A percentile compares a stretch with the other conserved stretches of the same genome.
These are phyloP conservation scores for Claviceps spartinae DNA, from an alignment of 2,329 filamentous ascomycete genomes.

Conservation along the genomic window DNA sequence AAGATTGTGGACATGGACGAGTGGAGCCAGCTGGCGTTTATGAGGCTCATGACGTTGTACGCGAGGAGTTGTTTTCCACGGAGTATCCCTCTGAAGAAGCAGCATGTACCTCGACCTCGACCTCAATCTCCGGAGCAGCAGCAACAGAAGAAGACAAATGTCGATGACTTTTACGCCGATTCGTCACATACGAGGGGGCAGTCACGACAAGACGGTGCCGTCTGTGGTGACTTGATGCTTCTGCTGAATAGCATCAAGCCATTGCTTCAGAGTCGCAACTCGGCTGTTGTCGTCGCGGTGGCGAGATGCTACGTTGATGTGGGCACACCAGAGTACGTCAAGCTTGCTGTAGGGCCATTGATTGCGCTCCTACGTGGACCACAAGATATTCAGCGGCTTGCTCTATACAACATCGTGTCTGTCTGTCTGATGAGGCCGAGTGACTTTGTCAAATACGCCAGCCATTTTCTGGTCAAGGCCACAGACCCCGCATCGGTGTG, in stretches of 20 bases:
- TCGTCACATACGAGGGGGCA: slow-evolving; percentile 23
- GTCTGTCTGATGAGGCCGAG: slow-evolving; percentile 65
- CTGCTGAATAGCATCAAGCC: slow-evolving; percentile 68
- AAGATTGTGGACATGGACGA: slow-evolving; percentile 99
- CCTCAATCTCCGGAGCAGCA: slow-evolving; percentile 6
- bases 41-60: slow-evolving; percentile 74
- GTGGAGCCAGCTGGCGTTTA: slow-evolving; percentile 80
- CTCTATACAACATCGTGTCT: slow-evolving; percentile 89
- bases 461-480: slow-evolving; percentile 76
- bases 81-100: slow-evolving; percentile 40
- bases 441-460: slow-evolving; percentile 76
- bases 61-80: slow-evolving; percentile 76
- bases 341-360: slow-evolving; percentile 65
- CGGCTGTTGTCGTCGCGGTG: slow-evolving; percentile 81
- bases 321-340: slow-evolving; percentile 64
- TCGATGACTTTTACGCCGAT: slow-evolving; percentile 74
- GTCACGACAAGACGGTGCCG: slow-evolving; percentile 33
- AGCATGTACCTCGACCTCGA: slow-evolving; percentile 21
- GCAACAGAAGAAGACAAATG: slow-evolving; percentile 20
- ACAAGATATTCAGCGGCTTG: slow-evolving; percentile 77
- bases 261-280: slow-evolving; percentile 85
- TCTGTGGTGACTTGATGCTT: slow-evolving; percentile 73
- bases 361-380: slow-evolving; percentile 74
- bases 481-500: slow-evolving; percentile 72
- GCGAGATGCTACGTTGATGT: slow-evolving; percentile 75